These are phyloP conservation scores for Boletus edulis DNA, from an alignment of 768 basidiomycete genomes.

Conservation along the genomic window DNA sequence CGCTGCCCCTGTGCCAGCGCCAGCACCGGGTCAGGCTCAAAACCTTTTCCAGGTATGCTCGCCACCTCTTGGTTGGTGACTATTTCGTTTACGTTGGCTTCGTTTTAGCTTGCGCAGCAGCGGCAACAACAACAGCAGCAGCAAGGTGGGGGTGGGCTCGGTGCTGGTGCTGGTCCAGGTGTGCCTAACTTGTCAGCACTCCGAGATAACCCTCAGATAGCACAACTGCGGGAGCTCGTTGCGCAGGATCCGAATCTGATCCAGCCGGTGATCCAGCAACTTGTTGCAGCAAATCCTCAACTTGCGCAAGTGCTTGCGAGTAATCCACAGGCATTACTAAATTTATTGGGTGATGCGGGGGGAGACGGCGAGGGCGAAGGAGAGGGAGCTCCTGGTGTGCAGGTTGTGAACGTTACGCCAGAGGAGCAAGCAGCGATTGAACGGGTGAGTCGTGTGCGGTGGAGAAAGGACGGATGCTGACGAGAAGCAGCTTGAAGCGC, in stretches of 20 bases:
- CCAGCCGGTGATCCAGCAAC: slow-evolving; percentile 82
- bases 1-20: slow-evolving; percentile 22
- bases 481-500: slow-evolving; percentile 62
- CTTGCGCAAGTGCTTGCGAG: slow-evolving; percentile 65
- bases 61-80: not conserved
- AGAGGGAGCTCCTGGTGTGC: slow-evolving; percentile 29
- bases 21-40: slow-evolving; percentile 52
- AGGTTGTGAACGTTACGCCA: slow-evolving; percentile 71
- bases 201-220: slow-evolving; percentile 61
- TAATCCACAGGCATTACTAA: slow-evolving; percentile 69
- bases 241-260: slow-evolving; percentile 73
- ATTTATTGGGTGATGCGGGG: slow-evolving; percentile 55
- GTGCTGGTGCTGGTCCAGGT: slow-evolving; percentile 25
- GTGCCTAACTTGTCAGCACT: slow-evolving; percentile 51
- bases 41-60: slow-evolving; percentile 82
- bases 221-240: slow-evolving; percentile 70
- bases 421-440: slow-evolving; percentile 89
- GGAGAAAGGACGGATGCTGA: slow-evolving; percentile 1
- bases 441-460: slow-evolving; percentile 56
- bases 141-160: slow-evolving; percentile 20
- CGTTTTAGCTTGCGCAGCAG: slow-evolving; percentile 65
- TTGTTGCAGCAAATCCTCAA: slow-evolving; percentile 70
- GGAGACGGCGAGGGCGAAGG: slow-evolving; percentile 40
- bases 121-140: slow-evolving; percentile 44
- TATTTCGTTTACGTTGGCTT: not conserved